Evolutionary conservation across 495 filamentous ascomycete genomes (phyloP).

Genomic region (Penicillium argentinense): DNA sequence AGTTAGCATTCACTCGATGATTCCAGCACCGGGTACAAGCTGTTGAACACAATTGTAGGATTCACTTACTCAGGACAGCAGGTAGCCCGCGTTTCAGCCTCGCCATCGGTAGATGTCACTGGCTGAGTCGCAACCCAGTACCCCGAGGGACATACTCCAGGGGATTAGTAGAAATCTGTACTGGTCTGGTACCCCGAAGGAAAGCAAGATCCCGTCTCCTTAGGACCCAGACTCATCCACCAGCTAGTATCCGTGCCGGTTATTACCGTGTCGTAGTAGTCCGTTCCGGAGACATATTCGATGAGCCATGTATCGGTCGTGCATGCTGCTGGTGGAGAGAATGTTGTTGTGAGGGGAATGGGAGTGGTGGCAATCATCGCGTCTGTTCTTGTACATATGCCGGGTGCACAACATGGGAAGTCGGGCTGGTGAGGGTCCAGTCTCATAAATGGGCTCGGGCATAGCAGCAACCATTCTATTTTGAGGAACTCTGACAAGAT

Average conservation of each 20-base stretch:
- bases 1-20: neutral
- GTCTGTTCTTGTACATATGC: neutral
- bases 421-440: neutral
- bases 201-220: neutral
- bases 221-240: conserved; percentile 2
- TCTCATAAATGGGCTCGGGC: neutral
- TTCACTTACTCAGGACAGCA: conserved; percentile 4
- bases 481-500: too few relatives aligned
- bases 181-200: conserved; percentile 1
- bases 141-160: conserved; percentile 1
- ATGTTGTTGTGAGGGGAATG: neutral
- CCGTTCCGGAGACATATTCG: conserved; percentile 1
- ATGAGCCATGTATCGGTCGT: conserved; percentile 5
- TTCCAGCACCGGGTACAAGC: neutral
- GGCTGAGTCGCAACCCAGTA: neutral
- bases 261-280: neutral
- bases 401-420: neutral
- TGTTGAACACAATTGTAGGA: neutral
- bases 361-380: neutral
- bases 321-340: conserved; percentile 2
- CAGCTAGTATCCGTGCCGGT: neutral
- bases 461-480: too few relatives aligned
- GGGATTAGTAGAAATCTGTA: conserved; percentile 6
- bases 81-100: neutral
- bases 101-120: neutral